A percentile compares a stretch with the other conserved stretches of the same genome.
These are phyloP conservation scores for Allium sativum DNA, from an alignment of 106 monocot species.

Conservation along the genomic window DNA sequence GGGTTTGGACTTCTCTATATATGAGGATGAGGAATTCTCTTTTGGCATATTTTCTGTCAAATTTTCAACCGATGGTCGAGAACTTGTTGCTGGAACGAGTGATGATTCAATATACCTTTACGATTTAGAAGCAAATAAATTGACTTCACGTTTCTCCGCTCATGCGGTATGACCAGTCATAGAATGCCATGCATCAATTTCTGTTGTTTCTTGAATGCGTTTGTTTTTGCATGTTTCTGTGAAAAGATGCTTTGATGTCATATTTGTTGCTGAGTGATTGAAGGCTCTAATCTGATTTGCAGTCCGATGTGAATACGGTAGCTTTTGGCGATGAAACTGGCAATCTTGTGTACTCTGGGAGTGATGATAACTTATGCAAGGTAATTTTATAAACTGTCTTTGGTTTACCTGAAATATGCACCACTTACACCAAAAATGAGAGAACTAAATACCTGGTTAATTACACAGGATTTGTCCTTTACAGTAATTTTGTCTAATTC, in stretches of 20 bases:
- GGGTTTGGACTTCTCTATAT: slow-evolving; percentile 58
- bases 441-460: no score
- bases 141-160: slow-evolving; percentile 51
- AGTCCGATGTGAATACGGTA: slow-evolving; percentile 89
- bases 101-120: slow-evolving; percentile 77
- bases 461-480: no score
- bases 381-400: slow-evolving; percentile 20
- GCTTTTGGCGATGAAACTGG: slow-evolving; percentile 93
- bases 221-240: neutral
- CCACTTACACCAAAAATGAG: neutral
- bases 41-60: slow-evolving; percentile 92
- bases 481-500: no score
- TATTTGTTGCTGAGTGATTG: no score
- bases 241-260: neutral
- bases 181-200: neutral
- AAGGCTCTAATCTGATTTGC: neutral
- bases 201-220: neutral
- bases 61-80: slow-evolving; percentile 88
- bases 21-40: slow-evolving; percentile 35
- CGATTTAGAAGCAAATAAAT: slow-evolving; percentile 74
- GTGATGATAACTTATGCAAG: slow-evolving; percentile 89
- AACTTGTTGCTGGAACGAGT: slow-evolving; percentile 79
- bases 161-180: slow-evolving; percentile 38
- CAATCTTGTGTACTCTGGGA: slow-evolving; percentile 79
- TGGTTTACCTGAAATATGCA: neutral